These are phyloP conservation scores for Camelina hispida DNA, from an alignment of 345 rosid species.

Conservation along the genomic window DNA sequence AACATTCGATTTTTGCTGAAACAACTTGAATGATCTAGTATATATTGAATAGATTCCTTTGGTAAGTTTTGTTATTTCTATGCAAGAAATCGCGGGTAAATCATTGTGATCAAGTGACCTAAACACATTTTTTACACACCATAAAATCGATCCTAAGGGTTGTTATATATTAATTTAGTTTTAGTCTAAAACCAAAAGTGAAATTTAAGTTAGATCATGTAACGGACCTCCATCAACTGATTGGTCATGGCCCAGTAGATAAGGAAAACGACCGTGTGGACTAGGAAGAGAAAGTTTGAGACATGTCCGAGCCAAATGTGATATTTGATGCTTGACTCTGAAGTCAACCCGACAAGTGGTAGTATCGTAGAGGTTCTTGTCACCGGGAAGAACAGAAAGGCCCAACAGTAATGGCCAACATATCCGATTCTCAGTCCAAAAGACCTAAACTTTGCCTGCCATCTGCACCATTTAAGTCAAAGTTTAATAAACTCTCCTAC, in stretches of 20 bases:
- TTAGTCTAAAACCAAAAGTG: too few species aligned
- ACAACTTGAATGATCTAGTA: too few species aligned
- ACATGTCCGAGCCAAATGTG: slow-evolving; percentile 79
- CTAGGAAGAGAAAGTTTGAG: slow-evolving; percentile 51
- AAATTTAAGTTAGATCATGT: background rate
- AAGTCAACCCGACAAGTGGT: slow-evolving; percentile 61
- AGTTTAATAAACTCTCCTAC: background rate
- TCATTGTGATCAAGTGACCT: background rate
- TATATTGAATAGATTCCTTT: background rate
- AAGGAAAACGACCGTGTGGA: slow-evolving; percentile 56
- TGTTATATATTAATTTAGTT: background rate
- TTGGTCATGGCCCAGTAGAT: slow-evolving; percentile 62
- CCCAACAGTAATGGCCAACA: slow-evolving; percentile 67
- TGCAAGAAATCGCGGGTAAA: too few species aligned
- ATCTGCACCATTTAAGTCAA: slow-evolving; percentile 46
- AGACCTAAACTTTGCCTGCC: slow-evolving; percentile 61
- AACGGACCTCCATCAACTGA: slow-evolving; percentile 51
- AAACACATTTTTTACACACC: background rate
- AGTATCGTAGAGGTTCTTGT: slow-evolving; percentile 66
- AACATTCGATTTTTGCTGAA: background rate
- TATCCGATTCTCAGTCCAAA: slow-evolving; percentile 61
- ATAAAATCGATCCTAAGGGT: background rate
- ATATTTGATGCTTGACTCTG: slow-evolving; percentile 73
- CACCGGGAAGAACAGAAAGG: slow-evolving; percentile 75
- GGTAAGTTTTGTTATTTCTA: background rate